Evolutionary conservation across 192 early-diverging fungal genomes (phyloP).

Genomic region (Coemansia sp.): DNA sequence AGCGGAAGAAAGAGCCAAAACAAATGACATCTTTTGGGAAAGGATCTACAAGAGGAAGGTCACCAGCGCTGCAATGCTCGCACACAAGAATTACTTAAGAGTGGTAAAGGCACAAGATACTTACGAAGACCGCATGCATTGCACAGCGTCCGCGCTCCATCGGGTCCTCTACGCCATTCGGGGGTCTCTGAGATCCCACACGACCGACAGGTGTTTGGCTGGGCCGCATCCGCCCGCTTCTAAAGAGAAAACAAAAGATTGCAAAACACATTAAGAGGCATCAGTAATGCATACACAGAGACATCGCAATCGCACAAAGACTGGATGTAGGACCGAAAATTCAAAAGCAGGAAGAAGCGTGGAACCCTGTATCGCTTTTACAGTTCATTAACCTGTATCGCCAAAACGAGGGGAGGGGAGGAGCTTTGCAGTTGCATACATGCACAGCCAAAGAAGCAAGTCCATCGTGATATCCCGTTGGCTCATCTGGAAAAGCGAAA

Average conservation of each 20-base stretch:
- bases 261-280: neutral
- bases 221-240: conserved; percentile 56
- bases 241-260: conserved; percentile 15
- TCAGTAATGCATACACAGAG: neutral
- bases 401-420: neutral
- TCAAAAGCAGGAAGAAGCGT: too few species aligned
- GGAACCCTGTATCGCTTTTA: too few species aligned
- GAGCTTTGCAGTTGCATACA: too few species aligned
- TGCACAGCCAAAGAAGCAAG: too few species aligned
- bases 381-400: neutral
- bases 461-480: too few species aligned
- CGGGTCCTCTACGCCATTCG: conserved; percentile 92
- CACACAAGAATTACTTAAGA: neutral
- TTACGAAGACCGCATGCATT: conserved; percentile 92
- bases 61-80: neutral
- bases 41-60: neutral
- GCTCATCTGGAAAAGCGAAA: too few species aligned
- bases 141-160: conserved; percentile 87
- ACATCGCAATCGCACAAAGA: neutral
- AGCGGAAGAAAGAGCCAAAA: neutral
- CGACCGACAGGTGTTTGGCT: conserved; percentile 67
- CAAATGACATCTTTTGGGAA: neutral
- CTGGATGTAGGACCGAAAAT: too few species aligned
- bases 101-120: conserved; percentile 28
- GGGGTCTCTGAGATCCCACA: conserved; percentile 88